Evolutionary conservation across 768 basidiomycete species (phyloP).

Genomic region (Kwoniella sp.): DNA sequence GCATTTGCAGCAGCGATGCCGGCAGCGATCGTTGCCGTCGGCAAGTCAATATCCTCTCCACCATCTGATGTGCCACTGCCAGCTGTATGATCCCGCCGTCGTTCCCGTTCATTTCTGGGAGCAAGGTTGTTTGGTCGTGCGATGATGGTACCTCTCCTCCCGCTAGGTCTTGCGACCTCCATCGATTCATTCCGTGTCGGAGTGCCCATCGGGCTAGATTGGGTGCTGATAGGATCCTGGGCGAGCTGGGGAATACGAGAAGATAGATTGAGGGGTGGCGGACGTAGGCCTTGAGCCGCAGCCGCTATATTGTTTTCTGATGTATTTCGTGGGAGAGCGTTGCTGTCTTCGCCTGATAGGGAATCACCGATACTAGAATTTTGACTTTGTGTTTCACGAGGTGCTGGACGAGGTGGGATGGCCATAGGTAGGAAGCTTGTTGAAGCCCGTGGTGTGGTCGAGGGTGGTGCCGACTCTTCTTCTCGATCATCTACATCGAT

Average conservation of each 20-base stretch:
- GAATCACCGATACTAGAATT: constrained; percentile 42
- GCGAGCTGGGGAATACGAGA: constrained; percentile 37
- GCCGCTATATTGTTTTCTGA: constrained; percentile 39
- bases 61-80: constrained; percentile 51
- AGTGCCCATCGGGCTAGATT: constrained; percentile 53
- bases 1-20: constrained; percentile 32
- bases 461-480: constrained; percentile 13
- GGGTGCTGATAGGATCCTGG: constrained; percentile 44
- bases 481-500: constrained; percentile 57
- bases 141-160: constrained; percentile 49
- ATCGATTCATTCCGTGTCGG: constrained; percentile 33
- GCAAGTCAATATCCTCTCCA: constrained; percentile 47
- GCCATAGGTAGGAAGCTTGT: constrained; percentile 37
- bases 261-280: constrained; percentile 36
- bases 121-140: constrained; percentile 41
- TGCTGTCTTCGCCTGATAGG: constrained; percentile 37
- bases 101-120: constrained; percentile 32
- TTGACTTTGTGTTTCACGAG: constrained; percentile 26
- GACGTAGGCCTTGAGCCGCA: constrained; percentile 23
- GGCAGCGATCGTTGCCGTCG: constrained; percentile 37
- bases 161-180: constrained; percentile 25
- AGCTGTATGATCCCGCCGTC: constrained; percentile 27
- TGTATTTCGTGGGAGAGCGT: constrained; percentile 32
- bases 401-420: constrained; percentile 30
- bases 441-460: constrained; percentile 44